phyloP scores from a whole-genome alignment of 768 basidiomycete species.

The Crassisporium funariophilum region DNA sequence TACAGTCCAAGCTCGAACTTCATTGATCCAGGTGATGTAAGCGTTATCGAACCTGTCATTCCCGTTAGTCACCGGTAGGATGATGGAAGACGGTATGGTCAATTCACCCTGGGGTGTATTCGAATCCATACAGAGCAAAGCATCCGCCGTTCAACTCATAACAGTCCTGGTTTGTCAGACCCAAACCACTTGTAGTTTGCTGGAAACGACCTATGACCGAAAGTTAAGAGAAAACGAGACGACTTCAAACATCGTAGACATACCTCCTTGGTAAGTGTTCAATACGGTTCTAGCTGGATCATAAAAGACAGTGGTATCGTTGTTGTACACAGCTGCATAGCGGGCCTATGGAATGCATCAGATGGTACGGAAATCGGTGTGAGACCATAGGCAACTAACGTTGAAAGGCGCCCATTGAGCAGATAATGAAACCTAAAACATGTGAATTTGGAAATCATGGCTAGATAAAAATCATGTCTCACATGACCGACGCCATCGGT shows the following conservation, averaged over 20 bases:
- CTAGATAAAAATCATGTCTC: neutral
- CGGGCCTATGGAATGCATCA: constrained; percentile 42
- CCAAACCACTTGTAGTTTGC: constrained; percentile 70
- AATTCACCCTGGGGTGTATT: constrained; percentile 50
- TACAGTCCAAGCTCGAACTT: constrained; percentile 61
- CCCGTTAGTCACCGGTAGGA: neutral
- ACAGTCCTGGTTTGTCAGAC: constrained; percentile 60
- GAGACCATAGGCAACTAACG: constrained; percentile 39
- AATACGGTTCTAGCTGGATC: constrained; percentile 45
- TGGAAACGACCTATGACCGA: constrained; percentile 50
- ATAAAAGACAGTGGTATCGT: constrained; percentile 46
- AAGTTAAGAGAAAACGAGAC: constrained; percentile 28
- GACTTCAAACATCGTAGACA: constrained; percentile 25
- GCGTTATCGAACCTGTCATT: constrained; percentile 45
- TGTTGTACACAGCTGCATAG: constrained; percentile 53
- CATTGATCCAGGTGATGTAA: constrained; percentile 74
- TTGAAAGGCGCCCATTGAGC: constrained; percentile 63
- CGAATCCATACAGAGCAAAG: constrained; percentile 44
- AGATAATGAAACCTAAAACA: constrained; percentile 48
- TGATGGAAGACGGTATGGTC: neutral
- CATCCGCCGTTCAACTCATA: constrained; percentile 47
- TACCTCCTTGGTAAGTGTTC: constrained; percentile 66
- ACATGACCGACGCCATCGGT: constrained; percentile 31
- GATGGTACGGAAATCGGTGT: constrained; percentile 28
- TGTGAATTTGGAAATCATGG: constrained; percentile 3